Evolutionary conservation across 129 eudicot genomes (phyloP), one percentile per base, ranked within the genome.

Genomic region (carrot (Daucus carota)): DNA sequence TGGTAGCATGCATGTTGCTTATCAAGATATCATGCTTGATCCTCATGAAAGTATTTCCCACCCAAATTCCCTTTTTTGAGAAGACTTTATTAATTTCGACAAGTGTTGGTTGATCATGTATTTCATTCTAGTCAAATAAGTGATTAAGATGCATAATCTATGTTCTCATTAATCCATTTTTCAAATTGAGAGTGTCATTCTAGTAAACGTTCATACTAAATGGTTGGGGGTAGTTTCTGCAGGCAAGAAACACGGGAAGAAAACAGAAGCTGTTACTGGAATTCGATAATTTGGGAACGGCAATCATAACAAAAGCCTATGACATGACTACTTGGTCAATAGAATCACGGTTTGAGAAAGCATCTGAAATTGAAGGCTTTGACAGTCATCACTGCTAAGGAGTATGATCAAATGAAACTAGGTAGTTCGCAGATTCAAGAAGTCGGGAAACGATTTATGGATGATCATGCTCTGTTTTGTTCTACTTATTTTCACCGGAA

Each of bases 241-340:
- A 81, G 84, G 80, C 29, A 80, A 70, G 75, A 80, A 75, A 67
- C 63, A 75, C 1, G 80, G 80, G 36, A 80, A 80, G 74, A 73
- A 75, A 74, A 48, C 68, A 74, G 75, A 73, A 47, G 29, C 50
- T 46, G 40, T 10, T 18, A 13, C 16, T 4, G 29, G 17, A 43
- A 22, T 60, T 71, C 18, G n/a, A 63, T 31, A 63, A 63, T 0
- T 62, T 47, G 44, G 28, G 33, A 18, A 43, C 42, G 47, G 12
- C 38, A 43, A 18, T 18, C 26, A 9, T 9, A 20, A 22, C 47
- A 70, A 70, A 26, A 42, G 34, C 57, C 38, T 42, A 43, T 71
- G 43, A 72, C 75, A 26, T 33, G 11, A 15, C 22, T 29, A 15
- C 20, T 5, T 63, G 29, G 18, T 40, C 31, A 28, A 15, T 24